Conservation (phyloP, 352 stramenopile genomes). For the Detonula confervacea region DNA sequence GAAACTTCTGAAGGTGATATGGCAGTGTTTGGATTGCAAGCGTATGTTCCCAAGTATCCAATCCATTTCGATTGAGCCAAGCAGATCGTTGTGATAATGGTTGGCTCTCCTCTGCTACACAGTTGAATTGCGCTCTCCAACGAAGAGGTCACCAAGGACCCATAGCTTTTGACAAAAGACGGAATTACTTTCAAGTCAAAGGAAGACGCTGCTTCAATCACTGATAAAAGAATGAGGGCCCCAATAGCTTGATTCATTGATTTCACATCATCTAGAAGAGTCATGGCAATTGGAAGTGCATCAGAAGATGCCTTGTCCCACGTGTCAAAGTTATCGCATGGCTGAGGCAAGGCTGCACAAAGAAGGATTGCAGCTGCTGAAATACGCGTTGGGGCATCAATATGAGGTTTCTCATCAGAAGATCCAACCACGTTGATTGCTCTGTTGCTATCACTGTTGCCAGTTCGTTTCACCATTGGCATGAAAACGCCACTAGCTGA, state of each 20-base stretch:
- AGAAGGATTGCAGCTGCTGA: constrained; percentile 37
- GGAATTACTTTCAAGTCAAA: constrained; percentile 6
- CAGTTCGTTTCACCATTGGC: constrained; percentile 31
- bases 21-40: constrained; percentile 3
- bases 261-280: constrained; percentile 45
- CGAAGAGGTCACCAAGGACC: constrained; percentile 17
- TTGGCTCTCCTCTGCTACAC: constrained; percentile 25
- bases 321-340: constrained; percentile 4
- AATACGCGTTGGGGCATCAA: constrained; percentile 25
- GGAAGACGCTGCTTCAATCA: constrained; percentile 25
- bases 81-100: constrained; percentile 36
- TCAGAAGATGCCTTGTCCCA: constrained; percentile 29
- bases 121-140: constrained; percentile 38
- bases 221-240: constrained; percentile 31
- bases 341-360: constrained; percentile 9
- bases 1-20: constrained; percentile 3
- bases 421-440: background rate
- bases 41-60: constrained; percentile 24
- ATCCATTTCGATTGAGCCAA: constrained; percentile 52
- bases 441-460: constrained; percentile 21
- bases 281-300: constrained; percentile 36
- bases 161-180: constrained; percentile 32
- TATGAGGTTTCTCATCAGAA: constrained; percentile 23
- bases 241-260: constrained; percentile 33
- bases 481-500: constrained; percentile 26